These are phyloP conservation scores for Coccomyxa sp. DNA, from an alignment of 139 green algal genomes.

Conservation along the genomic window DNA sequence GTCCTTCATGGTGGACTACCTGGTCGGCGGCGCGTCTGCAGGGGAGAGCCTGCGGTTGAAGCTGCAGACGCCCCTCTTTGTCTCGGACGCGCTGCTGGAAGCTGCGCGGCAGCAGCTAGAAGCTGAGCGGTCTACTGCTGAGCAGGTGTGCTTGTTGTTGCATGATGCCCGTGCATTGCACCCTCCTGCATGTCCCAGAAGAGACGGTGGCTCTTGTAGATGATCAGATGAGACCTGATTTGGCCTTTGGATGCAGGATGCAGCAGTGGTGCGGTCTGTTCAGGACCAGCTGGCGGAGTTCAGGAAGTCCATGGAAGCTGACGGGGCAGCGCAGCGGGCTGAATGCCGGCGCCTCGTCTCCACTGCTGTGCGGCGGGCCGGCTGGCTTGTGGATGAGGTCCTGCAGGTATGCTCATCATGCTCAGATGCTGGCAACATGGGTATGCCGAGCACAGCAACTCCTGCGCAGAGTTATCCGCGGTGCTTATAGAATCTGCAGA, in stretches of 20 bases:
- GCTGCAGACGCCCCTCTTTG: conserved; percentile 87
- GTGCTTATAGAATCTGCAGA: neutral
- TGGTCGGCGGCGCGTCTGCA: conserved; percentile 42
- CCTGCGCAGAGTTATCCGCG: neutral
- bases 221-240: neutral
- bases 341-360: neutral
- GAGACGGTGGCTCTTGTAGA: neutral
- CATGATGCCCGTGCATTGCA: neutral
- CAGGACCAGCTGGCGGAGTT: conserved; percentile 66
- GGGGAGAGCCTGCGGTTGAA: conserved; percentile 89
- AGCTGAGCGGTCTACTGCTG: conserved; percentile 28
- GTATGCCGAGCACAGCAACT: neutral
- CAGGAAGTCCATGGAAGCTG: conserved; percentile 70
- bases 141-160: conserved; percentile 19
- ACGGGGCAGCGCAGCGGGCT: conserved; percentile 55
- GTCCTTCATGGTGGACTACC: conserved; percentile 74
- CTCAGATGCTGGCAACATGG: neutral
- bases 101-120: conserved; percentile 56
- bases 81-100: conserved; percentile 78
- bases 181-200: neutral
- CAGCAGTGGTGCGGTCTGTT: conserved; percentile 53
- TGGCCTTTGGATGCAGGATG: conserved; percentile 25
- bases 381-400: conserved; percentile 28
- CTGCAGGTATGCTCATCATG: too few species aligned
- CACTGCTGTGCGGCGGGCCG: conserved; percentile 23